Evolutionary conservation across 2,329 filamentous ascomycete genomes (phyloP).

Genomic region (Colletotrichum tabaci): DNA sequence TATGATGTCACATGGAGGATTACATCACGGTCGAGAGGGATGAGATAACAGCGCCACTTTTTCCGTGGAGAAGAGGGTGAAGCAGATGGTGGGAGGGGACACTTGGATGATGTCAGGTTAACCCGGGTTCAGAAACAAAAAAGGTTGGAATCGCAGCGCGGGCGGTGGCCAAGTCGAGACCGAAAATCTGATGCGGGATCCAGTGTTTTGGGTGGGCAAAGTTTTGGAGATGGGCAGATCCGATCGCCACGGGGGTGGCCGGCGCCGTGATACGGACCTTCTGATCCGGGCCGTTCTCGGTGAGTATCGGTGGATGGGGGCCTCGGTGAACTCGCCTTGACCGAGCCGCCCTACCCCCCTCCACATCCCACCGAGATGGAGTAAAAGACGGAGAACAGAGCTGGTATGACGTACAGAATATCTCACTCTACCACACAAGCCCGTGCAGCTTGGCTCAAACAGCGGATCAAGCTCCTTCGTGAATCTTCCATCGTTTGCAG

Average conservation of each 20-base stretch:
- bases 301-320: neutral
- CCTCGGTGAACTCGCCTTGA: too few species aligned
- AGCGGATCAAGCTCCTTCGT: slow-evolving; percentile 8
- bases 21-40: slow-evolving; percentile 23
- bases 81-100: slow-evolving; percentile 8
- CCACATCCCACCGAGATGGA: slow-evolving; percentile 2
- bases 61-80: slow-evolving; percentile 4
- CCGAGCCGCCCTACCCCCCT: neutral
- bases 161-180: slow-evolving; percentile 8
- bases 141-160: neutral
- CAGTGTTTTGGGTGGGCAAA: slow-evolving; percentile 14
- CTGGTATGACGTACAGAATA: slow-evolving; percentile 21
- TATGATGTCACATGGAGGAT: slow-evolving; percentile 18
- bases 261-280: slow-evolving; percentile 7
- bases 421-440: neutral
- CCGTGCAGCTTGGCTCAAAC: neutral
- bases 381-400: neutral
- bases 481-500: neutral
- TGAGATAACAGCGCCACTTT: slow-evolving; percentile 40
- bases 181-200: neutral
- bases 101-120: slow-evolving; percentile 19
- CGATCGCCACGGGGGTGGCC: neutral
- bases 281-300: neutral
- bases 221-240: neutral
- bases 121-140: too few species aligned